These are phyloP conservation scores for Leptographium radiaticola DNA, from an alignment of 2,329 filamentous ascomycete genomes.

Conservation along the genomic window DNA sequence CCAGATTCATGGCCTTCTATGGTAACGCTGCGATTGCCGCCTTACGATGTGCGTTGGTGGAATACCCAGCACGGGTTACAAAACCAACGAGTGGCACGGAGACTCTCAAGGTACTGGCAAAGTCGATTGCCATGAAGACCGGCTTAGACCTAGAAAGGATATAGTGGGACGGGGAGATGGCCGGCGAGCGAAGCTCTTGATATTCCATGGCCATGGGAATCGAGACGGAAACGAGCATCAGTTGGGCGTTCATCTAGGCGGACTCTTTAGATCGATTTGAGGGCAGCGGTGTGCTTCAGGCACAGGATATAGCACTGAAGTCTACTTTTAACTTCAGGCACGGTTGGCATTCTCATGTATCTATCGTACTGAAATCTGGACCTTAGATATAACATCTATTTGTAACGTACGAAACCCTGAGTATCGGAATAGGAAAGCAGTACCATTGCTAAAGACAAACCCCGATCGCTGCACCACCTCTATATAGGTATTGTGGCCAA, in stretches of 20 bases:
- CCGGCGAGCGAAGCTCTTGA: not conserved
- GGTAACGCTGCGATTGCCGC: slow-evolving; percentile 63
- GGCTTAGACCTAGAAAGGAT: slow-evolving; percentile 24
- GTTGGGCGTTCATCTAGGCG: not conserved
- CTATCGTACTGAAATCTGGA: not conserved
- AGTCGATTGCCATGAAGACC: slow-evolving; percentile 35
- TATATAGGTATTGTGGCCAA: not conserved
- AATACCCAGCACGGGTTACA: slow-evolving; percentile 49
- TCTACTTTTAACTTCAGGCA: not conserved
- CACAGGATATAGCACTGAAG: no score
- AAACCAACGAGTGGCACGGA: slow-evolving; percentile 34
- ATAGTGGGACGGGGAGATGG: not conserved
- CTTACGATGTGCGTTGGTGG: slow-evolving; percentile 56
- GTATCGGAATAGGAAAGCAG: not conserved
- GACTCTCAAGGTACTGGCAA: slow-evolving; percentile 37
- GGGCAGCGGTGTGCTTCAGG: no score
- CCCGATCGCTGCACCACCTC: not conserved
- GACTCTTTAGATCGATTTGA: not conserved
- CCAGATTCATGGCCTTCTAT: slow-evolving; percentile 69
- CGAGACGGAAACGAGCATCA: not conserved
- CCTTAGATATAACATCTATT: not conserved
- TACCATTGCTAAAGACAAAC: not conserved
- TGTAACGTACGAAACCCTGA: no score
- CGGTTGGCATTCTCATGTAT: not conserved
- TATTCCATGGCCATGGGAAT: not conserved